Base-by-base conservation (phyloP, 306 rosid species). In the Lagenaria siceraria region DNA sequence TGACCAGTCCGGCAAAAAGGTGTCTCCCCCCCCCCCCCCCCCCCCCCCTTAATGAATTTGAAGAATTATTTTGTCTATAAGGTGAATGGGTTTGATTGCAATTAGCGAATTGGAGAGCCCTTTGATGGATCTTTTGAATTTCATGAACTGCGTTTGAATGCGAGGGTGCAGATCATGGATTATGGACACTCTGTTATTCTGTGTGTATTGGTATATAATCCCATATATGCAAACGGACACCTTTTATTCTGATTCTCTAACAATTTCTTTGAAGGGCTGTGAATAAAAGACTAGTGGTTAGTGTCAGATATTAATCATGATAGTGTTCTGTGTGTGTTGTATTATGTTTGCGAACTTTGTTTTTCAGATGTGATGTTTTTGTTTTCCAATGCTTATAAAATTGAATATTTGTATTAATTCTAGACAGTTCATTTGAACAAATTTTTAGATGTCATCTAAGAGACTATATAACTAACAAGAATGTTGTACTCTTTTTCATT, bases 1-100 rank as follows among this genome's bases (percentile, higher is more conserved):
- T 24, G 97, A 88, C 27, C 78, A 80, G 76, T 86, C 97, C 69
- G 97, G 97, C 25, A 89, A 89, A 18, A 93, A 88, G 98, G 98
- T 89, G 17, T 17, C 10, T 4, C 42, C 43, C 2, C 8, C n/a
- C 14, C 33, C 33, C 33, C 33, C 33, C 33, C 33, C 33, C 33
- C 33, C 33, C 33, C 27, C 3, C 35, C 29, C 5, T 12, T 7
- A 8, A 31, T 29, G 27, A 18, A 0, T 35, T 35, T 38, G 24
- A 48, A 42, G 53, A 5, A 5, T 40, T 40, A 0, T 21, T 68
- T 9, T n/a, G 27, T 18, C 14, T 6, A 0, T 65, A 36, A 8
- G 49, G 27, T 0, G 10, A 24, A 15, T 46, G 22, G 76, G 38
- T 18, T 48, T 73, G 46, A 73, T 72, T 72, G 38, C 0, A 72